Evolutionary conservation across 2,329 filamentous ascomycete species (phyloP), one percentile per base, ranked within the genome.

Genomic region (Stagonosporopsis cucurbitacearum): DNA sequence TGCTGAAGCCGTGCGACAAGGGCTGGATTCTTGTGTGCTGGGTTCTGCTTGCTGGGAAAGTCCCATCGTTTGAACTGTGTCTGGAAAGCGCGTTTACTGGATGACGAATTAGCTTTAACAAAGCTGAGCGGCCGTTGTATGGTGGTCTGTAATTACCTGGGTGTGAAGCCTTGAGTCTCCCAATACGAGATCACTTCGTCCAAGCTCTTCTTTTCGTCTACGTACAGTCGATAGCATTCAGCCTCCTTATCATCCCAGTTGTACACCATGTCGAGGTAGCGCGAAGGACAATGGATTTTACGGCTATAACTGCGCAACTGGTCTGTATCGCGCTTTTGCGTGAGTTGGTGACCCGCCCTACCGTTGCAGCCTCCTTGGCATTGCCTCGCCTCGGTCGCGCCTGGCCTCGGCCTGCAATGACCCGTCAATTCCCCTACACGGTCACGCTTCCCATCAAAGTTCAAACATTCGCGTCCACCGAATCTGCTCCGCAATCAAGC

Each of bases 61-160:
- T 86, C 84, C 91, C 91, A 95, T 71, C 86, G 82, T 69, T 87
- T 88, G 75, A 92, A 91, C 64, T 92, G 88, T 3, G 82, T 86
- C 73, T 92, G 89, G 59, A 88, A 91, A 39, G 88, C 87, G 57
- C 90, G 87, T 79, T 91, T 91, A 73, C 90, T 90, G 20, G 3
- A 39, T 42, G 53, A 51, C 49, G 54, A 25, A 19, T 52, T 33
- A 52, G 49, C 33, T 36, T 37, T 8, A 22, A n/a, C 25, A 28
- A 37, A 28, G 22, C 17, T 39, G 54, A 44, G 36, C 23, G 42
- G 28, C 56, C 54, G 30, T 22, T 59, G 49, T 70, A 72, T 66
- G 70, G 69, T 54, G 50, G 48, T 49, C 65, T 47, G 53, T 25
- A 70, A 33, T 79, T 79, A 90, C 88, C 87, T 90, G 20, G 90